These are phyloP conservation scores for Bassia scoparia DNA, from an alignment of 148 eudicot species.

Conservation along the genomic window DNA sequence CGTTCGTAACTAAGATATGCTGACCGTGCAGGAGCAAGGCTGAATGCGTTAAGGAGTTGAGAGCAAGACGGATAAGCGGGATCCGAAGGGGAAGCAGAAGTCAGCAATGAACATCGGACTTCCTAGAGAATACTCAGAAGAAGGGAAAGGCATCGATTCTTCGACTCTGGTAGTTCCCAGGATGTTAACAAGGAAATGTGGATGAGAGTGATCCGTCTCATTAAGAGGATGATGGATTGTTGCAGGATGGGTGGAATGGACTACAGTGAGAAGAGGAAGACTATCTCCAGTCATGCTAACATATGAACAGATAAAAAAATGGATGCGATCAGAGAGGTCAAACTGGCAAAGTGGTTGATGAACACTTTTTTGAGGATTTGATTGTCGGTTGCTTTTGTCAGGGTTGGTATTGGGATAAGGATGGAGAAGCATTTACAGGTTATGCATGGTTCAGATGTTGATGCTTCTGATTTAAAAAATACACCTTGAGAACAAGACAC, in stretches of 20 bases:
- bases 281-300: slow-evolving; percentile 42
- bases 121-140: slow-evolving; percentile 36
- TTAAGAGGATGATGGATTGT: slow-evolving; percentile 63
- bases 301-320: slow-evolving; percentile 58
- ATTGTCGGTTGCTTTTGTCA: slow-evolving; percentile 89
- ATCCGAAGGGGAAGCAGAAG: slow-evolving; percentile 36
- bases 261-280: slow-evolving; percentile 75
- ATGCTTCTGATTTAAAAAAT: slow-evolving; percentile 60
- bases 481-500: slow-evolving; percentile 84
- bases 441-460: slow-evolving; percentile 70
- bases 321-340: slow-evolving; percentile 69
- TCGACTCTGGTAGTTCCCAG: slow-evolving; percentile 47
- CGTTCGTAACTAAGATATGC: slow-evolving; percentile 63
- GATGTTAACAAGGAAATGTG: too few relatives aligned
- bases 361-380: slow-evolving; percentile 86
- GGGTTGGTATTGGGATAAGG: slow-evolving; percentile 86
- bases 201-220: slow-evolving; percentile 54
- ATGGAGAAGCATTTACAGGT: slow-evolving; percentile 67
- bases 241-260: slow-evolving; percentile 54
- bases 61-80: slow-evolving; percentile 60
- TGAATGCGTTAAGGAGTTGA: slow-evolving; percentile 57
- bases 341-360: slow-evolving; percentile 87
- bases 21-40: slow-evolving; percentile 57
- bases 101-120: slow-evolving; percentile 25
- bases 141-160: slow-evolving; percentile 39